Conservation (phyloP, 2,329 filamentous ascomycete genomes). For the Madurella fahalii region DNA sequence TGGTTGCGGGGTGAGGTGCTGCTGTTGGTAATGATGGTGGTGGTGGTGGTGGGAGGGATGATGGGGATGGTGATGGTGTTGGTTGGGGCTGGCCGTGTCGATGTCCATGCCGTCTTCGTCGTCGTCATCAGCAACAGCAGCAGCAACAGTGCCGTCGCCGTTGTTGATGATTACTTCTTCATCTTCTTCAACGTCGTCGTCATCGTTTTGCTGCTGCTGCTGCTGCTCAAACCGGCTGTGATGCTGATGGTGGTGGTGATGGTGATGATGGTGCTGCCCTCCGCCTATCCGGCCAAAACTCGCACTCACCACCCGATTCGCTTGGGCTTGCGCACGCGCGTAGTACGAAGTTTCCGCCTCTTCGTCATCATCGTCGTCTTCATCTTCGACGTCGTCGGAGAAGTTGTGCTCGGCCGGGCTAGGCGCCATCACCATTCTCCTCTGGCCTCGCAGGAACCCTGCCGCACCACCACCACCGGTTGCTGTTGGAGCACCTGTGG, state of each 20-base stretch:
- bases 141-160: background rate
- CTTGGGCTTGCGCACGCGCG: slow-evolving; percentile 13
- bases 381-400: slow-evolving; percentile 6
- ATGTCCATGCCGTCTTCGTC: slow-evolving; percentile 15
- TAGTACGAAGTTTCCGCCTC: slow-evolving; percentile 17
- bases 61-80: background rate
- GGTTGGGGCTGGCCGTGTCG: slow-evolving; percentile 4
- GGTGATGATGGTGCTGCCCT: background rate
- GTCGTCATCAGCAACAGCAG: slow-evolving; percentile 7
- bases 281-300: background rate
- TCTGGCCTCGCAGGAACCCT: background rate
- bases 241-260: background rate
- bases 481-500: background rate
- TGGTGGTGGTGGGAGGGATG: background rate
- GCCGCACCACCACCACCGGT: background rate
- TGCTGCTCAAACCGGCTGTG: background rate
- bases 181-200: slow-evolving; percentile 6
- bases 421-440: background rate
- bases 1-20: background rate
- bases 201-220: background rate
- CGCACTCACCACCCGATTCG: slow-evolving; percentile 3
- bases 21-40: background rate
- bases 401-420: slow-evolving; percentile 11
- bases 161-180: background rate
- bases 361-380: slow-evolving; percentile 4